Evolutionary conservation across 495 filamentous ascomycete species (phyloP).

Genomic region (Podospora anserina): DNA sequence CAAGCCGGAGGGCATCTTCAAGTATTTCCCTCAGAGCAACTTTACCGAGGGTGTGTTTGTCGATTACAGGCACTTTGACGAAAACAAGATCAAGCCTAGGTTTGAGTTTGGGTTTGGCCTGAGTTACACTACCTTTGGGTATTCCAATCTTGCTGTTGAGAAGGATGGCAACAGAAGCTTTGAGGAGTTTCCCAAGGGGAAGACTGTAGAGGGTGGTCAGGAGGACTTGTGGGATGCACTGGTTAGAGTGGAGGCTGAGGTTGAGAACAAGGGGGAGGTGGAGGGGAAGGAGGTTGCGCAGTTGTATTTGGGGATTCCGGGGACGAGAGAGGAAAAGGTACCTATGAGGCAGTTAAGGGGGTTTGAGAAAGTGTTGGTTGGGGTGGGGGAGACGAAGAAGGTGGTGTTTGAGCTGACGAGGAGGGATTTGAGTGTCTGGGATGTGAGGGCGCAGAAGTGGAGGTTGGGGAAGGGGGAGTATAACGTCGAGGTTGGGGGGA

Average conservation of each 20-base stretch:
- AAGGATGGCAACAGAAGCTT: slow-evolving; percentile 25
- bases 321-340: slow-evolving; percentile 8
- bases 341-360: slow-evolving; percentile 61
- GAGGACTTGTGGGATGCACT: slow-evolving; percentile 57
- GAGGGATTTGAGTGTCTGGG: slow-evolving; percentile 4
- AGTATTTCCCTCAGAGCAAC: slow-evolving; percentile 54
- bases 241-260: slow-evolving; percentile 47
- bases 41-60: slow-evolving; percentile 65
- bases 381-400: slow-evolving; percentile 28
- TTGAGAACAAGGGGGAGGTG: slow-evolving; percentile 55
- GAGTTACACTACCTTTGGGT: slow-evolving; percentile 46
- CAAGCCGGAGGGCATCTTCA: slow-evolving; percentile 33
- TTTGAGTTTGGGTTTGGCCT: slow-evolving; percentile 62
- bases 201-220: slow-evolving; percentile 55
- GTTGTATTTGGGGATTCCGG: slow-evolving; percentile 60
- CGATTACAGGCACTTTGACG: slow-evolving; percentile 67
- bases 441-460: slow-evolving; percentile 6
- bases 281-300: slow-evolving; percentile 57
- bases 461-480: not conserved
- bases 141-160: slow-evolving; percentile 34
- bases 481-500: slow-evolving; percentile 1
- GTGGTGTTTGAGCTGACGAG: slow-evolving; percentile 4
- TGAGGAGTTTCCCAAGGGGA: slow-evolving; percentile 34
- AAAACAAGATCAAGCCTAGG: slow-evolving; percentile 57
- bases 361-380: slow-evolving; percentile 59